Conservation (phyloP, 2,329 filamentous ascomycete species). For the Aspergillus neotritici region DNA sequence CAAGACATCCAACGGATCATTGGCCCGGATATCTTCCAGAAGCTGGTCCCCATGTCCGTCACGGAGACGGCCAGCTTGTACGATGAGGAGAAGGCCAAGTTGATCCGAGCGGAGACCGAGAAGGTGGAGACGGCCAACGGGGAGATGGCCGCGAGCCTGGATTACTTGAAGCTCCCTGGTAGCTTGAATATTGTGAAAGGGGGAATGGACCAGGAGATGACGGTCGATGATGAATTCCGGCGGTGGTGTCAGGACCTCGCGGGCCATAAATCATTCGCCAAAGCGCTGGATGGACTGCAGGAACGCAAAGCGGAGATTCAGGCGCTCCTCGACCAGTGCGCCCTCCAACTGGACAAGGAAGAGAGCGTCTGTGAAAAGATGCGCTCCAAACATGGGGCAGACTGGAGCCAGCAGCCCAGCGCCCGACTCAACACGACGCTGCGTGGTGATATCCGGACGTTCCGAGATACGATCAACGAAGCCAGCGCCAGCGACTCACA, state of each 20-base stretch:
- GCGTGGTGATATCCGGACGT: slow-evolving; percentile 78
- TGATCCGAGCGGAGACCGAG: slow-evolving; percentile 89
- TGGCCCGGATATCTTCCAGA: slow-evolving; percentile 92
- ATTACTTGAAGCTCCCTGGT: slow-evolving; percentile 84
- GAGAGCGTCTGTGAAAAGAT: slow-evolving; percentile 99
- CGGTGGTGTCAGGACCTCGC: slow-evolving; percentile 92
- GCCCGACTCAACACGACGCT: slow-evolving; percentile 82
- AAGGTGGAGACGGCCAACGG: slow-evolving; percentile 86
- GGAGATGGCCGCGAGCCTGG: slow-evolving; percentile 91
- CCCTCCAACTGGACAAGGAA: slow-evolving; percentile 90
- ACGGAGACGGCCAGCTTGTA: slow-evolving; percentile 96
- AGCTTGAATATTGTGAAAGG: slow-evolving; percentile 89
- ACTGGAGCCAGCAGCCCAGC: slow-evolving; percentile 97
- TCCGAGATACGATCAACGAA: slow-evolving; percentile 83
- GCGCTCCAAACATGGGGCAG: slow-evolving; percentile 90
- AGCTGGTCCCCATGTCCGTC: slow-evolving; percentile 91
- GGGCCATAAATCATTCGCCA: slow-evolving; percentile 71
- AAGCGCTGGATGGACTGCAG: slow-evolving; percentile 72
- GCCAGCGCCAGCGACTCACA: slow-evolving; percentile 81
- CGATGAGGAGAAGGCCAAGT: slow-evolving; percentile 96
- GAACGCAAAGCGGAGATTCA: slow-evolving; percentile 72
- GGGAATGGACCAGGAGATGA: slow-evolving; percentile 81
- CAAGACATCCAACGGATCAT: slow-evolving; percentile 97
- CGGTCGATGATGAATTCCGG: slow-evolving; percentile 84
- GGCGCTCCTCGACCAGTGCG: slow-evolving; percentile 67